Evolutionary conservation across 2,329 filamentous ascomycete species (phyloP).

Genomic region (Ambrosiella xylebori): DNA sequence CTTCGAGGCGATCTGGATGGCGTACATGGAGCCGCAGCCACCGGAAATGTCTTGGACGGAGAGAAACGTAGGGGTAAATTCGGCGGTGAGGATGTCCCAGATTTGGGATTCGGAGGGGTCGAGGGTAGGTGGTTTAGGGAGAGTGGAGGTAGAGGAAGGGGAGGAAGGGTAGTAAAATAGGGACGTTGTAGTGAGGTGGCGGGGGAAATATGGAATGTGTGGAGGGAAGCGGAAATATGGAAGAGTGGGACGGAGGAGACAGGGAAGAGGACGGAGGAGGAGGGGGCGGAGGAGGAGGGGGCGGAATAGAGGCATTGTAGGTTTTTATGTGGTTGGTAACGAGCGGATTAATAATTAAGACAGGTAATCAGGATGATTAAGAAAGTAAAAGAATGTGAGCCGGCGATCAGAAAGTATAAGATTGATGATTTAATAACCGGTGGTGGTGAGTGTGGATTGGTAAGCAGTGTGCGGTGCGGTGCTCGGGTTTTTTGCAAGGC

Average conservation of each 20-base stretch:
- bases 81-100: slow-evolving; percentile 34
- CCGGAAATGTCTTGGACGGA: slow-evolving; percentile 66
- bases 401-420: not conserved
- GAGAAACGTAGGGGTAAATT: slow-evolving; percentile 34
- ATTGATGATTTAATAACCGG: not conserved
- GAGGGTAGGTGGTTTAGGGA: slow-evolving; percentile 16
- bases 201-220: not conserved
- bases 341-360: not conserved
- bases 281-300: not conserved
- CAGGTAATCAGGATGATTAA: not conserved
- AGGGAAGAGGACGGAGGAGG: not conserved
- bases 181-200: not conserved
- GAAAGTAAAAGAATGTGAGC: not conserved
- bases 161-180: not conserved
- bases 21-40: slow-evolving; percentile 78
- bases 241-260: not conserved
- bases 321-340: not conserved
- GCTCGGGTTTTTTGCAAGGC: not conserved
- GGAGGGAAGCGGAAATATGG: not conserved
- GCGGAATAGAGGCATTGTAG: not conserved
- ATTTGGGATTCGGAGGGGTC: slow-evolving; percentile 40
- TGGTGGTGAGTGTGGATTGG: not conserved
- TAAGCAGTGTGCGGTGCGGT: not conserved
- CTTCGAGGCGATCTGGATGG: slow-evolving; percentile 56
- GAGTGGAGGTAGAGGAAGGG: not conserved